These are phyloP conservation scores for Apiospora kogelbergensis DNA, from an alignment of 2,329 filamentous ascomycete species.

Conservation along the genomic window DNA sequence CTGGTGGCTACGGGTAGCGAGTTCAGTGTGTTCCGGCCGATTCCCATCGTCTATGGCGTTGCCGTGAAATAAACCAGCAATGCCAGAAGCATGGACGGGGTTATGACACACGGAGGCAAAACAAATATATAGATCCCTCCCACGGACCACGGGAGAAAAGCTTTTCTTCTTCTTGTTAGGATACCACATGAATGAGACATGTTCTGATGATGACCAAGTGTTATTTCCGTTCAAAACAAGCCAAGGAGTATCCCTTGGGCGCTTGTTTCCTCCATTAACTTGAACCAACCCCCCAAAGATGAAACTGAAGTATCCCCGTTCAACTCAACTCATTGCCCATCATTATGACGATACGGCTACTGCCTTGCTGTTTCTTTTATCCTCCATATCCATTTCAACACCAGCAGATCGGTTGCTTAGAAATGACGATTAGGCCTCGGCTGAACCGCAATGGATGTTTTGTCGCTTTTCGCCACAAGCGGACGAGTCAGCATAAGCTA, in stretches of 20 bases:
- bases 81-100: not conserved
- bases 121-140: not conserved
- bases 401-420: not conserved
- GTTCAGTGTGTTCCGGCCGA: constrained; percentile 84
- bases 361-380: not conserved
- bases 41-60: constrained; percentile 64
- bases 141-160: not conserved
- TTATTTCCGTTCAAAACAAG: not conserved
- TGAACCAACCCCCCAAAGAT: not conserved
- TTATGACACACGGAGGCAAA: not conserved
- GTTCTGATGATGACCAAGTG: constrained; percentile 1
- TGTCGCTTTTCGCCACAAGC: not conserved
- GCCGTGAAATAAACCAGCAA: constrained; percentile 25
- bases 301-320: not conserved
- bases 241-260: not conserved
- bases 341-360: not conserved
- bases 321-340: not conserved
- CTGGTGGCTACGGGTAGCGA: constrained; percentile 87
- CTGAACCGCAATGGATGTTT: not conserved
- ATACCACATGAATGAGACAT: constrained; percentile 5
- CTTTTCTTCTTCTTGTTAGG: not conserved
- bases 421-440: not conserved
- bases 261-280: too few relatives aligned
- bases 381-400: not conserved
- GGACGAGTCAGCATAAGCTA: not conserved